phyloP scores from a whole-genome alignment of 768 basidiomycete genomes.

The Leucosporidium scottii region DNA sequence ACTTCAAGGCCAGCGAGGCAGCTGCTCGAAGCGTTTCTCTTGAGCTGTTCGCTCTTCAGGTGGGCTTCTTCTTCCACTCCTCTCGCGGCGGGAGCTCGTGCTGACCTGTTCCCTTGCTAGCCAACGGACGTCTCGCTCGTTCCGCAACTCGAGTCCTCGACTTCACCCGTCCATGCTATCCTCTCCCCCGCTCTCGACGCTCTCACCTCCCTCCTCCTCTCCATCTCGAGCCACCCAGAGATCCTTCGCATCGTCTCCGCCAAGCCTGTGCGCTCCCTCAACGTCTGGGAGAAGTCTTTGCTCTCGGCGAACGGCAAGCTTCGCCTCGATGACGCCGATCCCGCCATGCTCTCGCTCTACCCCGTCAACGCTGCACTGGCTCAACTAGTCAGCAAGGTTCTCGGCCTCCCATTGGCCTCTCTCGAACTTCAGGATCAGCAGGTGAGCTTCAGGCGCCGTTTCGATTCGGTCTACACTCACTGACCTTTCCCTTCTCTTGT shows the following conservation, averaged over 20 bases:
- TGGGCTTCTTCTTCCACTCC: slow-evolving; percentile 40
- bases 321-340: slow-evolving; percentile 29
- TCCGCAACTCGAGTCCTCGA: slow-evolving; percentile 3
- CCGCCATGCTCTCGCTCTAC: slow-evolving; percentile 15
- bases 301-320: slow-evolving; percentile 19
- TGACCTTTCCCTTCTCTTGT: neutral
- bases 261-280: slow-evolving; percentile 10
- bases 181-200: slow-evolving; percentile 20
- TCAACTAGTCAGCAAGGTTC: slow-evolving; percentile 9
- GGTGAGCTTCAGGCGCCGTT: neutral
- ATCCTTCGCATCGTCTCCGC: slow-evolving; percentile 4
- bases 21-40: slow-evolving; percentile 42
- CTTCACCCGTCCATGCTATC: neutral
- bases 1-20: slow-evolving; percentile 34
- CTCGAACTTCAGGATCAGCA: slow-evolving; percentile 2
- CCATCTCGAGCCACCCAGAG: neutral
- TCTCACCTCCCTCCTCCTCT: slow-evolving; percentile 10
- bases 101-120: slow-evolving; percentile 46
- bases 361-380: slow-evolving; percentile 16
- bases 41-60: slow-evolving; percentile 48
- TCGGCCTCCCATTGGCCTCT: neutral
- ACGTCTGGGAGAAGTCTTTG: slow-evolving; percentile 29
- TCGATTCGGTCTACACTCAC: neutral
- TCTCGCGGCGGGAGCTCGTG: slow-evolving; percentile 49
- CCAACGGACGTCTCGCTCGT: slow-evolving; percentile 27